Evolutionary conservation across 768 basidiomycete genomes (phyloP).

Genomic region (Sutorius australiensis): DNA sequence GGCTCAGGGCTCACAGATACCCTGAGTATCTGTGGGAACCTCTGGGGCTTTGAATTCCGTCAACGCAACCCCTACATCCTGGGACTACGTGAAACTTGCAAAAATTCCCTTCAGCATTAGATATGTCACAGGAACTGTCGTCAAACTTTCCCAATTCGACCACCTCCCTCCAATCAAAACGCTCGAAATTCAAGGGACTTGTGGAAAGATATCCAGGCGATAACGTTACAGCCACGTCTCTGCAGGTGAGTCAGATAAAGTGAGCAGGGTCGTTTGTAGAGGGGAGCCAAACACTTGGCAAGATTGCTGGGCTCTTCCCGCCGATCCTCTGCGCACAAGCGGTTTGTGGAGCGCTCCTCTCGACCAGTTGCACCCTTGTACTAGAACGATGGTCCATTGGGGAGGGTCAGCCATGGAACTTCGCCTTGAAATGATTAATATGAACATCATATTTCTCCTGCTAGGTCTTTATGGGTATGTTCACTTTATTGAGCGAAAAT

Average conservation of each 20-base stretch:
- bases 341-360: not conserved
- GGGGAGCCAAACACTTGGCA: not conserved
- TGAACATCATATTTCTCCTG: slow-evolving; percentile 14
- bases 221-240: not conserved
- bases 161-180: not conserved
- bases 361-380: not conserved
- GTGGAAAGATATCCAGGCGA: not conserved
- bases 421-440: not conserved
- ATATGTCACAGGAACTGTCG: not conserved
- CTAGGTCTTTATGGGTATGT: slow-evolving; percentile 25
- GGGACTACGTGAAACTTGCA: not conserved
- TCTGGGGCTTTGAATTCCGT: not conserved
- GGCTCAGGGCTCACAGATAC: not conserved
- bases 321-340: not conserved
- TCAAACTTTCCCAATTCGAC: not conserved
- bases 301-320: not conserved
- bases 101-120: not conserved
- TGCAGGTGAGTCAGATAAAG: not conserved
- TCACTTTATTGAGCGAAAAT: not conserved
- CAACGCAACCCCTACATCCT: not conserved
- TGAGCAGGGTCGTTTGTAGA: no score
- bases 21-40: not conserved
- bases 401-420: slow-evolving; percentile 1
- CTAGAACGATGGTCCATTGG: slow-evolving; percentile 23
- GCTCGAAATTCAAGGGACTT: not conserved